These are phyloP conservation scores for Cadophora malorum DNA, from an alignment of 2,329 filamentous ascomycete species.

Conservation along the genomic window DNA sequence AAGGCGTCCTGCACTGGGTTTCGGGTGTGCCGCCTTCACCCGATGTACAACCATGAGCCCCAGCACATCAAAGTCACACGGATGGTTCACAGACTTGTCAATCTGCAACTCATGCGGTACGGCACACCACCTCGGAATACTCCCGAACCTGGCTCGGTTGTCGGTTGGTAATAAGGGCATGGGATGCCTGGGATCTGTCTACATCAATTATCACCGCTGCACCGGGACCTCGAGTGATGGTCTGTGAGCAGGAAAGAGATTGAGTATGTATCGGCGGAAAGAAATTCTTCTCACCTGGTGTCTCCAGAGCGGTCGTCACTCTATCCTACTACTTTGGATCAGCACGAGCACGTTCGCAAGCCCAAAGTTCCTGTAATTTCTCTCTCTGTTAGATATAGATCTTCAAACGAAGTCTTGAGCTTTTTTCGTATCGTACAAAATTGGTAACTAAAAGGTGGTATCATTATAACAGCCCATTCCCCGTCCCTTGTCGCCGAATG, in stretches of 20 bases:
- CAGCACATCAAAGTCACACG: background rate
- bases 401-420: background rate
- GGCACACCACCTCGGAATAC: slow-evolving; percentile 7
- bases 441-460: background rate
- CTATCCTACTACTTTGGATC: background rate
- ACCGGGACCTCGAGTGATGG: slow-evolving; percentile 9
- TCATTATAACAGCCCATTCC: background rate
- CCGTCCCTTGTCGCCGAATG: background rate
- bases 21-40: slow-evolving; percentile 2
- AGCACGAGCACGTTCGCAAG: background rate
- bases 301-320: background rate
- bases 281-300: background rate
- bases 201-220: background rate
- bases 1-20: background rate
- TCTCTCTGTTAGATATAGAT: background rate
- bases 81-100: slow-evolving; percentile 9
- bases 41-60: background rate
- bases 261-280: background rate
- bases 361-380: background rate
- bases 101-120: slow-evolving; percentile 13
- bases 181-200: background rate
- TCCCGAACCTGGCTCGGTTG: background rate
- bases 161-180: background rate
- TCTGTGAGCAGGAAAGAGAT: slow-evolving; percentile 1
- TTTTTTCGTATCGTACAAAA: background rate